phyloP scores from a whole-genome alignment of 1,284 basidiomycete genomes.

The Pseudozyma sp. region DNA sequence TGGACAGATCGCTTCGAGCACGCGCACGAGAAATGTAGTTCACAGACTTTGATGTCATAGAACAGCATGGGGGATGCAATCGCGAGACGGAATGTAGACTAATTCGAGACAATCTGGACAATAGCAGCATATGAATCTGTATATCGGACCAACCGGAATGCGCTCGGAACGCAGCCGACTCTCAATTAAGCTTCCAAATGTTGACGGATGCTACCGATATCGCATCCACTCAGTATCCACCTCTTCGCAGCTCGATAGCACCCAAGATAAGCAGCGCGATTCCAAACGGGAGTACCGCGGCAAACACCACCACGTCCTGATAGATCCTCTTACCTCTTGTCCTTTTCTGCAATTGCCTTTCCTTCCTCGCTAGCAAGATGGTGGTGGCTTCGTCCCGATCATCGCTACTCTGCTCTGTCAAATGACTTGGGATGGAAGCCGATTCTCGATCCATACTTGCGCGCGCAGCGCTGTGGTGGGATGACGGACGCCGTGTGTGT shows the following conservation, averaged over 20 bases:
- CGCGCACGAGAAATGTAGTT: too few species aligned
- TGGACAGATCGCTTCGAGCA: too few species aligned
- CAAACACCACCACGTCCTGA: slow-evolving; percentile 55
- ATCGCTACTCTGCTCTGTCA: slow-evolving; percentile 42
- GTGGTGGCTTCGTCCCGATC: slow-evolving; percentile 59
- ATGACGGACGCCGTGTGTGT: slow-evolving; percentile 4
- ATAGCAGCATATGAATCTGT: too few species aligned
- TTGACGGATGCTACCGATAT: background rate
- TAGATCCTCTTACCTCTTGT: slow-evolving; percentile 50
- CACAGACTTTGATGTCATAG: too few species aligned
- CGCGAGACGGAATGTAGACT: too few species aligned
- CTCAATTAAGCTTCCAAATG: background rate
- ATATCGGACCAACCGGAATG: too few species aligned
- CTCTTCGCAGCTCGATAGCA: slow-evolving; percentile 42
- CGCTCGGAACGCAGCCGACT: too few species aligned
- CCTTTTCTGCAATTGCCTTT: slow-evolving; percentile 58
- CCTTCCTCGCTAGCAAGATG: slow-evolving; percentile 64
- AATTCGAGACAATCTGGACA: too few species aligned
- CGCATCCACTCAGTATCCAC: slow-evolving; percentile 35
- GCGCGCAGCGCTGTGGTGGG: slow-evolving; percentile 13
- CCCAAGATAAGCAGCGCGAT: slow-evolving; percentile 48
- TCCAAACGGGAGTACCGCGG: slow-evolving; percentile 53
- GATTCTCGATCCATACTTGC: slow-evolving; percentile 14
- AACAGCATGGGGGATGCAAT: too few species aligned
- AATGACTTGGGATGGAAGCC: slow-evolving; percentile 42